Evolutionary conservation across 257 asterid genomes (phyloP).

Genomic region (Sherardia arvensis): DNA sequence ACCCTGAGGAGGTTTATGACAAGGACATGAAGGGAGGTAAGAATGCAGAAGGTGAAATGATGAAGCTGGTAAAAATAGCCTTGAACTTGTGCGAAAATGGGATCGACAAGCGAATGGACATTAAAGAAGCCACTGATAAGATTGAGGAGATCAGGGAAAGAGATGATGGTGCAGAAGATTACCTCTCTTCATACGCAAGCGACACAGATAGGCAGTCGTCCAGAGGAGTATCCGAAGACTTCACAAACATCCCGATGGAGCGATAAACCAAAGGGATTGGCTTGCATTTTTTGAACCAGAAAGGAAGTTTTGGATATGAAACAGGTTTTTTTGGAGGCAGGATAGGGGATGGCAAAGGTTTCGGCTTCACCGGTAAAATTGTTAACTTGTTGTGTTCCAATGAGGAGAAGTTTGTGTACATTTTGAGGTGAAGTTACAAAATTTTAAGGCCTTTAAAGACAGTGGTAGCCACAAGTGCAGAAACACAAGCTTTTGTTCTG

Average conservation of each 20-base stretch:
- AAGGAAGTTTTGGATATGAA: slow-evolving; percentile 6
- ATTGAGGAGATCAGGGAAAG: slow-evolving; percentile 57
- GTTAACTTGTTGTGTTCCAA: neutral
- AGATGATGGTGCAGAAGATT: slow-evolving; percentile 32
- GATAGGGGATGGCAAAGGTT: slow-evolving; percentile 5
- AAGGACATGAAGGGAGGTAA: slow-evolving; percentile 35
- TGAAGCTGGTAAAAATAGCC: slow-evolving; percentile 56
- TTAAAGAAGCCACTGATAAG: slow-evolving; percentile 44
- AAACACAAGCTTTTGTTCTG: neutral
- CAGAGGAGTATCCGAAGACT: slow-evolving; percentile 54
- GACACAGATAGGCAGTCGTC: slow-evolving; percentile 44
- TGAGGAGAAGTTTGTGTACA: neutral
- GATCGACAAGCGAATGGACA: slow-evolving; percentile 53
- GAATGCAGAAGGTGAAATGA: slow-evolving; percentile 47
- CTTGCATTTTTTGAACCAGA: neutral
- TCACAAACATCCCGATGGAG: slow-evolving; percentile 9
- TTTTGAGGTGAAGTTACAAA: slow-evolving; percentile 12
- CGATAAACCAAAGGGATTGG: neutral
- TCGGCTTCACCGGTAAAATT: slow-evolving; percentile 11
- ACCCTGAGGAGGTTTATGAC: slow-evolving; percentile 43
- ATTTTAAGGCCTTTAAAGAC: neutral
- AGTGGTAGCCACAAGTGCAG: neutral
- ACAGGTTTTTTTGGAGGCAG: slow-evolving; percentile 1
- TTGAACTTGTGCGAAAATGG: slow-evolving; percentile 49
- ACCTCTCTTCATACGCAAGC: slow-evolving; percentile 36